These are phyloP conservation scores for Monotropa hypopitys DNA, from an alignment of 179 eudicot genomes.

Conservation along the genomic window DNA sequence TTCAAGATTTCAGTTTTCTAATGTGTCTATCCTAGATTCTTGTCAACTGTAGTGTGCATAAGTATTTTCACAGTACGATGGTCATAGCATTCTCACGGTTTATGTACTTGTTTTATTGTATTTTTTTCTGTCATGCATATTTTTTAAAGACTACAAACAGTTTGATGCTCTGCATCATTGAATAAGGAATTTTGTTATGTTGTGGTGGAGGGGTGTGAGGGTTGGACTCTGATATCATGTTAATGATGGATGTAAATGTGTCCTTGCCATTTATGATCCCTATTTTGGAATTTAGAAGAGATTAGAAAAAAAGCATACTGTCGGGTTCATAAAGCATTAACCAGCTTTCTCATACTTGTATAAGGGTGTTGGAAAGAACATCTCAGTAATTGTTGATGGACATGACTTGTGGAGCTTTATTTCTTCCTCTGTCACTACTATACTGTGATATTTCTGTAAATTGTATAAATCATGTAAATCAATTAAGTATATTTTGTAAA, in stretches of 20 bases:
- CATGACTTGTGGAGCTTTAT: neutral
- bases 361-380: neutral
- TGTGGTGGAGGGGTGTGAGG: too few species aligned
- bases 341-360: neutral
- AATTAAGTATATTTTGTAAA: too few species aligned
- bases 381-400: neutral
- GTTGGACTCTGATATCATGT: neutral
- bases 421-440: neutral
- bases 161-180: neutral
- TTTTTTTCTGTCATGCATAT: neutral
- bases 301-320: neutral
- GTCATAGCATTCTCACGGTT: neutral
- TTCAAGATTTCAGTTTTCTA: neutral
- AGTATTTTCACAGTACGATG: neutral
- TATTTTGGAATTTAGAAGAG: neutral
- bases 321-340: neutral
- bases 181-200: neutral
- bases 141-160: neutral
- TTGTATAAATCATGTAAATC: too few species aligned
- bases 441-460: neutral
- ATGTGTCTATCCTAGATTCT: neutral
- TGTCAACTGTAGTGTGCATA: neutral
- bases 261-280: neutral
- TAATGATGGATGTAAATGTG: neutral
- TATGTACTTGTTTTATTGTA: neutral